phyloP scores from a whole-genome alignment of 495 filamentous ascomycete species.

The Xylona heveae region DNA sequence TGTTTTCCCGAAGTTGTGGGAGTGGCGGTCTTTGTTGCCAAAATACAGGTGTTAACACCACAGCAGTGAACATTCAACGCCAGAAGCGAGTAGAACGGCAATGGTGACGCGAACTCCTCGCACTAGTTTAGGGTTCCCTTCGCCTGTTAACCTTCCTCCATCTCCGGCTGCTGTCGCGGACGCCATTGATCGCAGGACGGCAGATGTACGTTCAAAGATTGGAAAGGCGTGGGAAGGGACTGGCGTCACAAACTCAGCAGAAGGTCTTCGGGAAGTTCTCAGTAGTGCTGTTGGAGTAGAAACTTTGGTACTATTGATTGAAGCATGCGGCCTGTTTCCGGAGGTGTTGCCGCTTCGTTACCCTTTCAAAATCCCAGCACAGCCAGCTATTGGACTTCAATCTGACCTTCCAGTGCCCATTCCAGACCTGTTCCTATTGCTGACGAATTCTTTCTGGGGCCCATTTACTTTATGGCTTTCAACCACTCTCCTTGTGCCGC shows the following conservation, averaged over 20 bases:
- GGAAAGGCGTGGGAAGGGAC: conserved; percentile 21
- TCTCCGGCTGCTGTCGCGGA: conserved; percentile 73
- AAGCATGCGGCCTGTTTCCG: conserved; percentile 35
- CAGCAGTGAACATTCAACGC: conserved; percentile 5
- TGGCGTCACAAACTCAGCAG: conserved; percentile 20
- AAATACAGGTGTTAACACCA: too few species aligned
- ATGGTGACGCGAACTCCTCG: conserved; percentile 31
- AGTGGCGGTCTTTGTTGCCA: too few species aligned
- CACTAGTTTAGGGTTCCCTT: conserved; percentile 28
- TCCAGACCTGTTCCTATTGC: conserved; percentile 65
- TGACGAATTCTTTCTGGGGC: conserved; percentile 63
- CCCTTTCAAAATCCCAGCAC: conserved; percentile 44
- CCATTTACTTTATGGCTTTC: conserved; percentile 58
- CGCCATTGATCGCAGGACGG: conserved; percentile 53
- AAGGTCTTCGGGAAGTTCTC: conserved; percentile 35
- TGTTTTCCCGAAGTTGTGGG: background rate
- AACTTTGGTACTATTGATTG: conserved; percentile 26
- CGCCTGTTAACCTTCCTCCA: conserved; percentile 44
- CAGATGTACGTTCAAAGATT: conserved; percentile 32
- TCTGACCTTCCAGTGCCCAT: conserved; percentile 31
- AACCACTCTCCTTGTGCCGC: conserved; percentile 47
- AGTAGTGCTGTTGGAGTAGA: conserved; percentile 48
- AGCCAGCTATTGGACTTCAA: conserved; percentile 24
- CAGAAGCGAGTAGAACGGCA: conserved; percentile 7
- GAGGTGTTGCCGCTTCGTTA: conserved; percentile 45